phyloP scores from a whole-genome alignment of 192 early-diverging fungal species.

The Funneliformis geosporum region DNA sequence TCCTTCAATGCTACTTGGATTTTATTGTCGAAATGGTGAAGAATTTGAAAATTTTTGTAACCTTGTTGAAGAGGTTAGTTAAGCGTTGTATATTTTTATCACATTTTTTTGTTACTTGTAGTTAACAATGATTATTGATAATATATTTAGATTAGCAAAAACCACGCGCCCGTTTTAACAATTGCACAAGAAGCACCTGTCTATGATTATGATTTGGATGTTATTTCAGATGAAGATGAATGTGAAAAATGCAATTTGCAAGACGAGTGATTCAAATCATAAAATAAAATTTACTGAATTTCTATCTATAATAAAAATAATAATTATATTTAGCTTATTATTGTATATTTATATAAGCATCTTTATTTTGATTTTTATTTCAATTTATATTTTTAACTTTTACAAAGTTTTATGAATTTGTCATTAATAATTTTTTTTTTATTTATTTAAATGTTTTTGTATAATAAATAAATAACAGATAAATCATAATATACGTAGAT shows the following conservation, averaged over 20 bases:
- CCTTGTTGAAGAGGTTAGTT: conserved; percentile 46
- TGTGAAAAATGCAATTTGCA: no score
- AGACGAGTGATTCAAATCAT: conserved; percentile 23
- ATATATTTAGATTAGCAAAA: conserved; percentile 43
- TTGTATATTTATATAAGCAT: no score
- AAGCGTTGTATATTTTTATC: background rate
- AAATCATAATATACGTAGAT: no score
- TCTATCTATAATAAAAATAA: no score
- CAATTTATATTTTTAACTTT: no score
- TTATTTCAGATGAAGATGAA: conserved; percentile 45
- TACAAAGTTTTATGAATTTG: no score
- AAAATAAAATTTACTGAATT: background rate
- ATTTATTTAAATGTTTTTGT: no score
- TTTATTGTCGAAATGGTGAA: conserved; percentile 63
- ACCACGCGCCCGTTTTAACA: conserved; percentile 59
- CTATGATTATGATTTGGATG: conserved; percentile 55
- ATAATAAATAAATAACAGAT: no score
- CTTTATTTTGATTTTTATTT: no score
- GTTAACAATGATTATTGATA: background rate
- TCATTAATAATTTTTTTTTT: no score
- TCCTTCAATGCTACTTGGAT: conserved; percentile 93
- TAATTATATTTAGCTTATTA: no score
- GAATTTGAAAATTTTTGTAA: conserved; percentile 67
- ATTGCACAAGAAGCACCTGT: conserved; percentile 66
- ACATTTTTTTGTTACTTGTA: background rate